phyloP scores from a whole-genome alignment of 129 eudicot genomes.

The Apium graveolens region DNA sequence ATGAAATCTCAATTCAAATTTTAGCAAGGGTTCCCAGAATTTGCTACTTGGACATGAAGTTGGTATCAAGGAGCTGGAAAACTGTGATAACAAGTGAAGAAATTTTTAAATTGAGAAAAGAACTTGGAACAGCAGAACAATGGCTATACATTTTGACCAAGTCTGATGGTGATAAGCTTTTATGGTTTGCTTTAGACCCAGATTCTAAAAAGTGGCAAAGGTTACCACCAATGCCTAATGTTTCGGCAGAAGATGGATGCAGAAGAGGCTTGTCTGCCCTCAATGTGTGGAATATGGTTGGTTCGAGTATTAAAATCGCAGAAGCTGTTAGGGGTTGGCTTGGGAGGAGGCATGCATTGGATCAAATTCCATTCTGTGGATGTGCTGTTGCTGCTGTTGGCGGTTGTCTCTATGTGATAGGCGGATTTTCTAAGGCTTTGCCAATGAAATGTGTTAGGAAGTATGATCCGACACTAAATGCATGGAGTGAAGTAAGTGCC shows the following conservation, averaged over 20 bases:
- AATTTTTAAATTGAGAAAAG: constrained; percentile 58
- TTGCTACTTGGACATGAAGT: constrained; percentile 47
- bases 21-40: constrained; percentile 81
- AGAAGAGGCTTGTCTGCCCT: constrained; percentile 50
- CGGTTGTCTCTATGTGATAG: constrained; percentile 81
- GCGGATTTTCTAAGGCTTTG: constrained; percentile 70
- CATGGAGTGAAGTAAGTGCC: constrained; percentile 71
- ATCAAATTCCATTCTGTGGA: constrained; percentile 81
- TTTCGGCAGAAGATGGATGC: constrained; percentile 40
- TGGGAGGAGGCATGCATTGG: constrained; percentile 61
- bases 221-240: constrained; percentile 71
- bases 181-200: constrained; percentile 89
- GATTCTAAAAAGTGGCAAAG: constrained; percentile 64
- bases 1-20: constrained; percentile 88
- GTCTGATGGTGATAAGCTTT: constrained; percentile 44
- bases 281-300: constrained; percentile 63
- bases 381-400: constrained; percentile 85
- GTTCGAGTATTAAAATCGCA: constrained; percentile 60
- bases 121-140: constrained; percentile 75
- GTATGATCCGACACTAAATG: constrained; percentile 61
- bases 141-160: constrained; percentile 87
- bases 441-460: constrained; percentile 77
- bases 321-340: constrained; percentile 91
- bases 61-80: constrained; percentile 85
- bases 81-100: constrained; percentile 59